Evolutionary conservation across 192 early-diverging fungal genomes (phyloP), one percentile per base, ranked within the genome.

Genomic region (Coemansia biformis): DNA sequence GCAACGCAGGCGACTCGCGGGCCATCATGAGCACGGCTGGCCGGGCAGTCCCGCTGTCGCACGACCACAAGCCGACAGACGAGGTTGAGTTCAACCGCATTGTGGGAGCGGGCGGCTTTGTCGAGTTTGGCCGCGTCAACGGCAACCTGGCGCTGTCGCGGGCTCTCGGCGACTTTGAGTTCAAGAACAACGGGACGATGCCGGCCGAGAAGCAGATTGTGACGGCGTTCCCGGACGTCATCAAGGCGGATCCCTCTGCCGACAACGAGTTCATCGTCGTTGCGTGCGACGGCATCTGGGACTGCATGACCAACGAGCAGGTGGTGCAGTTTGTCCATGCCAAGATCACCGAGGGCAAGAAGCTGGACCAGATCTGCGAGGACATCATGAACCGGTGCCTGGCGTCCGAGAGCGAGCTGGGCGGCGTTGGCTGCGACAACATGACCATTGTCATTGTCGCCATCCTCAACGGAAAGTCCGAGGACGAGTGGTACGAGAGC

Each of bases 201-300:
- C 66, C 84, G 22, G 62, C 84, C 51, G 90, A 96, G 61, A 66
- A 90, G 57, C 96, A 99, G 75, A 83, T 93, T 19, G 96, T 99
- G 18, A 99, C 94, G 19, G 87, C 87, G 23, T 58, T 85, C 51
- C 96, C 96, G 31, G 92, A 92, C 43, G 84, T 97, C 37, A 71
- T 78, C 19, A 51, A 57, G 18, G 57, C 88, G 37, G 51, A 48
- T 36, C 41, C 63, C 12, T 51, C 41, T 8, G 65, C 50, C 3
- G 80, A 83, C 12, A 78, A 82, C 14, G 94, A 99, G 66, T 99
- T 97, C 59, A 51, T 99, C 34, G 90, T 97, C 3, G 40, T 99
- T 33, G 96, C 94, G 1, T 99, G 96, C 70, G 96, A 99, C 64
- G 96, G 96, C 32, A 99, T 99, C 56, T 99, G 94, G 94, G 96